These are phyloP conservation scores for Ceratobasidium sp. DNA, from an alignment of 1,284 basidiomycete genomes.

Conservation along the genomic window DNA sequence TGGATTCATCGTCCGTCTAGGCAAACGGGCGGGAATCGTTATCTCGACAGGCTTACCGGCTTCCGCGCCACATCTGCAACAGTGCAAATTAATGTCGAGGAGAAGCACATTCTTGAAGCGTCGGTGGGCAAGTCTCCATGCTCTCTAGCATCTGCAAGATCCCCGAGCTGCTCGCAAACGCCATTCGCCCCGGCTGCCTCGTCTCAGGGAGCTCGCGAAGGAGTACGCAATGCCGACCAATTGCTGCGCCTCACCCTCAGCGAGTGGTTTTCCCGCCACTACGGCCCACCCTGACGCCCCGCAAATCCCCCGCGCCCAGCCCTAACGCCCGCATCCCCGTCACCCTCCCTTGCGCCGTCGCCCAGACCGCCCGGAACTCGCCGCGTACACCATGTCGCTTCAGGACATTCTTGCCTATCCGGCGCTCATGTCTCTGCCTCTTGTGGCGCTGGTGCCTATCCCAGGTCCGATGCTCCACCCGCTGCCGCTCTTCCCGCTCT, in stretches of 20 bases:
- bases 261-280: constrained; percentile 28
- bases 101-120: too few species aligned
- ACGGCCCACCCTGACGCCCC: constrained; percentile 23
- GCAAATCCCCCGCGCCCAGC: constrained; percentile 15
- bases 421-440: constrained; percentile 39
- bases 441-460: constrained; percentile 29
- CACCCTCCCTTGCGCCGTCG: constrained; percentile 21
- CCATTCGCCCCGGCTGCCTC: constrained; percentile 29
- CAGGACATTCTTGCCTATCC: constrained; percentile 39
- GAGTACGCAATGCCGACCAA: constrained; percentile 34
- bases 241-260: constrained; percentile 20
- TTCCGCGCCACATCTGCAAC: too few species aligned
- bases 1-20: too few species aligned
- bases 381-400: constrained; percentile 35
- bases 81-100: too few species aligned
- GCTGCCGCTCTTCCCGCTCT: constrained; percentile 37
- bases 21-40: too few species aligned
- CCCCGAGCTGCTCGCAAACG: constrained; percentile 38
- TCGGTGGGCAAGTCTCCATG: too few species aligned
- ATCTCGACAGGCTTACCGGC: too few species aligned
- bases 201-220: constrained; percentile 28
- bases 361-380: constrained; percentile 27
- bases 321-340: constrained; percentile 14
- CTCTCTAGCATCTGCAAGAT: constrained; percentile 27
- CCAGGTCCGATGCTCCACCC: constrained; percentile 39